Percentiles rank a stretch among this genome's conserved stretches.
These are phyloP conservation scores for Ceratocystis colombiana DNA, from an alignment of 2,329 filamentous ascomycete genomes.

Conservation along the genomic window DNA sequence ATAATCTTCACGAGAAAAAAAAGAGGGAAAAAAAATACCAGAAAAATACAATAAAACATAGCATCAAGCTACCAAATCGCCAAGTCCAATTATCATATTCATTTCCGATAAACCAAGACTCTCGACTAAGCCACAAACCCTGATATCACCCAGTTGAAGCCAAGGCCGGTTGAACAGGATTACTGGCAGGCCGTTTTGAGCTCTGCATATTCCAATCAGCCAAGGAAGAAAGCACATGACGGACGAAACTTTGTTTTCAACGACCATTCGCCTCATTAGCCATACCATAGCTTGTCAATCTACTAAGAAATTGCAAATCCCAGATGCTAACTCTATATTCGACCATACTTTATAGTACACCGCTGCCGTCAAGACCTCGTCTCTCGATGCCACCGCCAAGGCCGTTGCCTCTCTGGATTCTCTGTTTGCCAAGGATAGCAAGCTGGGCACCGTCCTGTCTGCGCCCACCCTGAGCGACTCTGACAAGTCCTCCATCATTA, in stretches of 20 bases:
- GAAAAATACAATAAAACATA: background rate
- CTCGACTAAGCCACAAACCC: conserved; percentile 8
- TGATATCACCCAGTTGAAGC: background rate
- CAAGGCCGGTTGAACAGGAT: background rate
- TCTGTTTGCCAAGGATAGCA: conserved; percentile 70
- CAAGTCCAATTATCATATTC: background rate
- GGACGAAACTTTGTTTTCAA: background rate
- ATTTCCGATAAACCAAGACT: conserved; percentile 15
- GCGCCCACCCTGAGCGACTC: conserved; percentile 66
- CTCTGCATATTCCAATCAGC: background rate
- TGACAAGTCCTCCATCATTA: conserved; percentile 80
- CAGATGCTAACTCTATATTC: conserved; percentile 17
- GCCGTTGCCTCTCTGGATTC: conserved; percentile 61
- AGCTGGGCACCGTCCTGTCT: conserved; percentile 64
- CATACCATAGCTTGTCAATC: background rate
- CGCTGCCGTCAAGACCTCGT: conserved; percentile 76
- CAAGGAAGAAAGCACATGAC: background rate
- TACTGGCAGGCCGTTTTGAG: background rate
- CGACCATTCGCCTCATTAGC: background rate
- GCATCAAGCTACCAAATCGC: background rate
- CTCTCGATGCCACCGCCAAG: conserved; percentile 76
- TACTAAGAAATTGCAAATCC: background rate
- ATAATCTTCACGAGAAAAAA: background rate
- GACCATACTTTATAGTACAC: conserved; percentile 62
- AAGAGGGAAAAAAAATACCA: background rate